Base-by-base conservation (phyloP, 768 basidiomycete species). In the Tylopilus plumbeoviolaceoides region DNA sequence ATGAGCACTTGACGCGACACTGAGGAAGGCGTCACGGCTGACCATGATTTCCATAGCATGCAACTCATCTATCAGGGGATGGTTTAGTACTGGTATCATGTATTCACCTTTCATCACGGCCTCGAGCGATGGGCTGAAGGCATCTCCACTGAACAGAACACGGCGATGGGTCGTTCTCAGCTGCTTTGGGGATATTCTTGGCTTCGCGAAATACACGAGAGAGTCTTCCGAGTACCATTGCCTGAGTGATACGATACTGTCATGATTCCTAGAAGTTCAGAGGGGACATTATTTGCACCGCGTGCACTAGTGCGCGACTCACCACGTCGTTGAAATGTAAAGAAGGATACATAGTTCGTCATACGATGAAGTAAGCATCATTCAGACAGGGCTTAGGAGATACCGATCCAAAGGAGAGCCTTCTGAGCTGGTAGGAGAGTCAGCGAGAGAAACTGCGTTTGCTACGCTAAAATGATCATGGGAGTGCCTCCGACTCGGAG, bases 271-370 rank as follows among this genome's bases (percentile, higher is more conserved):
- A 11, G 10, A 7, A 30, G 30, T 30, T 30, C n/a, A 38, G 36
- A 36, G 14, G 17, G 36, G 6, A 36, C n/a, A 36, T 38, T 1
- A n/a, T 30, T 11, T 7, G 30, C 10, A 30, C 10, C 8, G 30
- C 23, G 4, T 23, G 23, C 23, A 23, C 23, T 23, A 21, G 27
- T 30, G 25, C 10, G 2, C 21, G 14, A 49, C 62, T 53, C 44
- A 59, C 62, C 27, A 42, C 48, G 14, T 51, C 45, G 17, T 61
- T 45, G 35, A 50, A 58, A 23, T 53, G 47, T 8, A 55, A 7
- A 6, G 14, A 53, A 45, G 43, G 54, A 48, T n/a, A n/a, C n/a
- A n/a, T 9, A 52, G 36, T 20, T 40, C 48, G 20, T 56, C 41
- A 38, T 33, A 47, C 20, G 25, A 31, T 15, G 36, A 31, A 31